Base-by-base conservation (phyloP, 2,329 filamentous ascomycete species). In the Cytospora paraplurivora region DNA sequence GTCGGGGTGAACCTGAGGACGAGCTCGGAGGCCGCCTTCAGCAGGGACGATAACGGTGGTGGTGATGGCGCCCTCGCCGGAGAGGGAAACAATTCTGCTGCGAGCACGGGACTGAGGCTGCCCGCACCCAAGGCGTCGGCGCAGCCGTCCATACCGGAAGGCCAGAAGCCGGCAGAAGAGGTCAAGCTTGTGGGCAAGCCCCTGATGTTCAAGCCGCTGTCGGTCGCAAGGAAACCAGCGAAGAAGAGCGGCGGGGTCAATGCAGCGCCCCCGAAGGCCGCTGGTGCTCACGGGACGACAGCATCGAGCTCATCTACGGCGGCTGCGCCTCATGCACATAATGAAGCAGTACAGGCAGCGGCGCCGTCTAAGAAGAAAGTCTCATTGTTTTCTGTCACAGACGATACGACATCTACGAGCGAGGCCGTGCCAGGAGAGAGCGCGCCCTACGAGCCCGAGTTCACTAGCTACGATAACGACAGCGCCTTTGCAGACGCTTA, bases 131-230 rank as follows among this genome's bases (percentile, higher is more conserved):
- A 77, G 12, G 35, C 37, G 3, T 19, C 58, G 17, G 72, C 74
- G 19, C 76, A 76, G 53, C 81, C 82, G n/a, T 77, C 79, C 37
- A 82, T 85, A 69, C 81, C 83, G 1, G 79, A 78, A 13, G 82
- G 83, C 50, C 81, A 86, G 70, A 86, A 86, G 70, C 76, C 82
- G 33, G 83, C 82, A n/a, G 80, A 84, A 1, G 85, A 89, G 63
- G 83, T 89, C 17, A 89, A 91, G 76, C 76, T 90, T 15, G 84
- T 88, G 2, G 91, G 90, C 21, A 95, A 93, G 69, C 86, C 92
- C 13, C 85, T 93, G 75, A 91, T 92, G 86, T 97, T 98, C 76
- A 90, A 88, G 72, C 94, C 94, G 4, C 79, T 97, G 44, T 97
- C 93, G 1, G 93, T 97, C 15, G 86, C 88, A 17, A 84, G 91